Base-by-base conservation (phyloP, 2,329 filamentous ascomycete species). In the Alternaria atra region DNA sequence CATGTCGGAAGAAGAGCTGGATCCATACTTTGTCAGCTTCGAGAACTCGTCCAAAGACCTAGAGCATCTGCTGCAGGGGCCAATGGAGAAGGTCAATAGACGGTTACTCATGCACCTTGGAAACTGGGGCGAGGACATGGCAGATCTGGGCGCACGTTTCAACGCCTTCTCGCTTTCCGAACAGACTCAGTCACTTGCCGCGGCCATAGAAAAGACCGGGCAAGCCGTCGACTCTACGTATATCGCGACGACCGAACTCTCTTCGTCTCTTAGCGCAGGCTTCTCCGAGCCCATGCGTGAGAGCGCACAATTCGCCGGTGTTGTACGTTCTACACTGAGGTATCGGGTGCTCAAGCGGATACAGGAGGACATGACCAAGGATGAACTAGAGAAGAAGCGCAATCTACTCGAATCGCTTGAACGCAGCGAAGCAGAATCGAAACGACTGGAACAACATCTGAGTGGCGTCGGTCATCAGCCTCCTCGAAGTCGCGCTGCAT, bases 261-360 rank as follows among this genome's bases (percentile, higher is more conserved):
- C 94, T 0, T 89, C 89, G 2, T 91, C 91, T 0, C 82, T 99
- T n/a, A 94, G 94, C 20, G 94, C 94, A 34, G 95, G 89, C 67
- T 99, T 99, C 75, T 93, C 96, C 0, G 96, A 99, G 75, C 95
- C 95, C 0, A 97, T 99, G 93, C 88, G 96, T 56, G 95, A 99
- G 80, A 97, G 93, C 72, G 94, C 95, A 12, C 95, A 99, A 74
- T 99, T 99, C 77, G 95, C 95, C 0, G 92, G 95, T 10, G 93
- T 99, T 1, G 95, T 99, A 4, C 89, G 94, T 42, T 91, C 85
- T 67, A 94, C 99, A 34, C 83, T 99, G 55, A 88, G 92, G 66
- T 99, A 97, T 77, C 86, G 95, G 15, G 90, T 98, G 3, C 82
- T 97, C 64, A 99, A 99, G 82, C 87, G 95, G 47, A 92, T 99